phyloP scores from a whole-genome alignment of 257 asterid genomes.

The Ilex asprella region DNA sequence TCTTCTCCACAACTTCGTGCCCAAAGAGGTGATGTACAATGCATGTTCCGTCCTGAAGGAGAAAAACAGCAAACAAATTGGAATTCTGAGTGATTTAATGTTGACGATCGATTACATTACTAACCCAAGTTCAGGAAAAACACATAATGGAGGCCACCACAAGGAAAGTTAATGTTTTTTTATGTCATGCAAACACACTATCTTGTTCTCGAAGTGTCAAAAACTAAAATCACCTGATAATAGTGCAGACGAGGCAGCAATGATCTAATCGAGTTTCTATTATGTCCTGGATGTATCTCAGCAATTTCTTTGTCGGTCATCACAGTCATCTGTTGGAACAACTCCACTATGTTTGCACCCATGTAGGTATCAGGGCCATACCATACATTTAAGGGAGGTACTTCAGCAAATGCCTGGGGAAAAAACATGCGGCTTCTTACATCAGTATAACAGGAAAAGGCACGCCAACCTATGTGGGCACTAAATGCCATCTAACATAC shows the following conservation, averaged over 20 bases:
- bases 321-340: constrained; percentile 70
- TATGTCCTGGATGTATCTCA: constrained; percentile 71
- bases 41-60: constrained; percentile 81
- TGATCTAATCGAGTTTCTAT: constrained; percentile 57
- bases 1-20: constrained; percentile 73
- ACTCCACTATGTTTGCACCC: constrained; percentile 92
- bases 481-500: too few species aligned
- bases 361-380: constrained; percentile 97
- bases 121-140: background rate
- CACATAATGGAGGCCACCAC: background rate
- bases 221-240: constrained; percentile 57
- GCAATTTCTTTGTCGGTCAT: constrained; percentile 95
- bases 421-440: background rate
- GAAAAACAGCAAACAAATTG: background rate
- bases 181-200: too few species aligned
- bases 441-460: too few species aligned
- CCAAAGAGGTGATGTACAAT: constrained; percentile 97
- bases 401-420: constrained; percentile 78
- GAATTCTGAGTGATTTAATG: too few species aligned
- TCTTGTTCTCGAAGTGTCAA: background rate
- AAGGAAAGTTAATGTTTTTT: too few species aligned
- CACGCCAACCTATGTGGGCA: too few species aligned
- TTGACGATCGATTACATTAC: too few species aligned
- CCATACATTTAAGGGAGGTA: constrained; percentile 65
- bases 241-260: constrained; percentile 84